phyloP scores from a whole-genome alignment of 441 rosid genomes.

The Mallotus repandus region DNA sequence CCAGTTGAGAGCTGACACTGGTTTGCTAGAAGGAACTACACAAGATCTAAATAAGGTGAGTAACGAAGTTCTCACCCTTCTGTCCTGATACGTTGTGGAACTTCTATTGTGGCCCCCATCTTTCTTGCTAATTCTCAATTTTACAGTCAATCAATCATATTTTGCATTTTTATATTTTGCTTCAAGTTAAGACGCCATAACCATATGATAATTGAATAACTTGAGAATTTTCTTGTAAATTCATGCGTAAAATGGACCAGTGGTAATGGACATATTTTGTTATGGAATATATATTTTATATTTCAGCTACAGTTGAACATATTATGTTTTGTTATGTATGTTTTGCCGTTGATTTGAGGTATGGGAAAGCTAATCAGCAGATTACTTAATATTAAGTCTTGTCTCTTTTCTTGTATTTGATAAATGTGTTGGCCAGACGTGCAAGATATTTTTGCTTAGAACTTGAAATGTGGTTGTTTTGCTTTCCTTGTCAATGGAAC shows the following conservation, averaged over 20 bases:
- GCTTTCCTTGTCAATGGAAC: not conserved
- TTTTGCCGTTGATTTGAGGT: no score
- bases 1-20: constrained; percentile 32
- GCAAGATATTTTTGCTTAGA: not conserved
- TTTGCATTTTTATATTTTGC: not conserved
- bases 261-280: no score
- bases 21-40: constrained; percentile 23
- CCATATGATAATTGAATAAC: not conserved
- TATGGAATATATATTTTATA: no score
- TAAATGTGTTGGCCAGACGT: not conserved
- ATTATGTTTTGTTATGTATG: no score
- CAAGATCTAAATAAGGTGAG: constrained; percentile 47
- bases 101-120: constrained; percentile 11
- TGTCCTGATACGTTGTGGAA: constrained; percentile 1
- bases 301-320: no score
- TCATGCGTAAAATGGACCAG: no score
- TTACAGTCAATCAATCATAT: not conserved
- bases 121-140: constrained; percentile 3
- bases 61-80: not conserved
- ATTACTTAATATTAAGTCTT: not conserved
- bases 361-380: not conserved
- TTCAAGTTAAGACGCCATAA: constrained; percentile 4
- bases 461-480: not conserved
- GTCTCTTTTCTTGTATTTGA: not conserved
- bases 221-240: no score